These are phyloP conservation scores for Fermentozyma sake DNA, from an alignment of 1,139 yeast genomes.

Conservation along the genomic window DNA sequence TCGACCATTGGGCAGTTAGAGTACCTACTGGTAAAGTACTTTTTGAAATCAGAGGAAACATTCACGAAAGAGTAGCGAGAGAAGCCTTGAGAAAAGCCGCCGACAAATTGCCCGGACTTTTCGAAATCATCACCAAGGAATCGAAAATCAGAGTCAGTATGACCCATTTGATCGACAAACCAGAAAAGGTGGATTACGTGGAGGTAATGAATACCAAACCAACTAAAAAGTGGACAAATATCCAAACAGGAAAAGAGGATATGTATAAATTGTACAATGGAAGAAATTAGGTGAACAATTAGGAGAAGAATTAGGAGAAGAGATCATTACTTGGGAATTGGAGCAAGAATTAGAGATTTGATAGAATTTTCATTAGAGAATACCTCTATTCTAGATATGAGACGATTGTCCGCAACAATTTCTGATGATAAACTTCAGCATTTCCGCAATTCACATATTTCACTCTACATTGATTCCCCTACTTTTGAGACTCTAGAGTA, in stretches of 20 bases:
- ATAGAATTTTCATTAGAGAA: too few species aligned
- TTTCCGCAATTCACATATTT: too few species aligned
- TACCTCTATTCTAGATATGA: too few species aligned
- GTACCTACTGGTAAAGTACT: conserved; percentile 93
- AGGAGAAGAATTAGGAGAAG: too few species aligned
- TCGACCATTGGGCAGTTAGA: conserved; percentile 95
- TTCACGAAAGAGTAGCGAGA: conserved; percentile 87
- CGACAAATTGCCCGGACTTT: conserved; percentile 86
- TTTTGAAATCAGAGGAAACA: conserved; percentile 75
- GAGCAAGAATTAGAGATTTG: too few species aligned
- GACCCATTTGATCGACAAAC: conserved; percentile 38
- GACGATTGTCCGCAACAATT: too few species aligned
- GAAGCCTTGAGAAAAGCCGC: conserved; percentile 92
- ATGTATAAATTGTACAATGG: conserved; percentile 53
- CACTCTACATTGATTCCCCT: too few species aligned
- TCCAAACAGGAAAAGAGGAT: conserved; percentile 46
- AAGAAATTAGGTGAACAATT: conserved; percentile 22
- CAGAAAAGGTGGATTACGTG: conserved; percentile 49
- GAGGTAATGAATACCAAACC: conserved; percentile 58
- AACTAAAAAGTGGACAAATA: conserved; percentile 54
- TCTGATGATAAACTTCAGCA: too few species aligned
- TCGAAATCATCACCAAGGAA: conserved; percentile 72
- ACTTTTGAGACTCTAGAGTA: too few species aligned
- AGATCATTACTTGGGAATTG: too few species aligned
- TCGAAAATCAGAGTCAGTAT: conserved; percentile 74